These are phyloP conservation scores for Macrotyloma uniflorum DNA, from an alignment of 306 rosid genomes.

Conservation along the genomic window DNA sequence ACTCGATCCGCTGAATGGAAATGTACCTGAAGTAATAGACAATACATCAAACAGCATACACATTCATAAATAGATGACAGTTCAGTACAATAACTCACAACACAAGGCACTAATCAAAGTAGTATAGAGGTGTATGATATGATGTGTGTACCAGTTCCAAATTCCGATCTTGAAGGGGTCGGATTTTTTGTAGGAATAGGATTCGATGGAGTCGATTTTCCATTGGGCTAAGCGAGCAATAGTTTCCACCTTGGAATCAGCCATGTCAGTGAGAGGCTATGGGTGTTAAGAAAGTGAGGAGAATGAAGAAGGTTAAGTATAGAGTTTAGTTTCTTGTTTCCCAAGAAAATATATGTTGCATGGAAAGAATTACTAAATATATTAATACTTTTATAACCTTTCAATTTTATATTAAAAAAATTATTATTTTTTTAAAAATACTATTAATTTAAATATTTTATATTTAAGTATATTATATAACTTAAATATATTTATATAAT, in stretches of 20 bases:
- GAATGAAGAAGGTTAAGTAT: no score
- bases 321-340: no score
- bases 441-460: no score
- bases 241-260: slow-evolving; percentile 73
- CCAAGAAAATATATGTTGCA: no score
- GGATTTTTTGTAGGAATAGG: slow-evolving; percentile 71
- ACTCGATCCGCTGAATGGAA: slow-evolving; percentile 74
- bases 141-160: slow-evolving; percentile 74
- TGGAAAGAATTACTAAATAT: no score
- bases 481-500: no score
- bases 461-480: no score
- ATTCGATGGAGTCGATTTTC: slow-evolving; percentile 83
- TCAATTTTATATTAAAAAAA: no score
- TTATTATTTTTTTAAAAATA: no score
- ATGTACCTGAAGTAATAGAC: slow-evolving; percentile 50
- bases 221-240: slow-evolving; percentile 87
- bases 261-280: slow-evolving; percentile 42
- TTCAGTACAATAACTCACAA: not conserved
- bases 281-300: not conserved
- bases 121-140: not conserved
- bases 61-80: not conserved
- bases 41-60: not conserved
- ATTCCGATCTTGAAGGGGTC: slow-evolving; percentile 86
- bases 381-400: no score
- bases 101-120: not conserved